These are phyloP conservation scores for Neospermospora avenae DNA, from an alignment of 2,329 filamentous ascomycete species.

Conservation along the genomic window DNA sequence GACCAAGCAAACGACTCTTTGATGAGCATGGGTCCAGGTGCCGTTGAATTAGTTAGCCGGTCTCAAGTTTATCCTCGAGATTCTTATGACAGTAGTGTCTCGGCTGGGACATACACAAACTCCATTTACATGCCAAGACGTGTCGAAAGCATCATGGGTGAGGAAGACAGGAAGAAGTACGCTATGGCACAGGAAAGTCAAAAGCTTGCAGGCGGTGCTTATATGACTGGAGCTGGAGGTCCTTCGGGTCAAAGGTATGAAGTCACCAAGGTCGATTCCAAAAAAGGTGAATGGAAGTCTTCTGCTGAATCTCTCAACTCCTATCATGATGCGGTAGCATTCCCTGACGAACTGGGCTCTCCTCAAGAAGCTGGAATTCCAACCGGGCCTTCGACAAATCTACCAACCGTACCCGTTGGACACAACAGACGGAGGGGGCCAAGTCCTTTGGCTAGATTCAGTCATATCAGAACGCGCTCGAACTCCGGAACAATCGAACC, in stretches of 20 bases:
- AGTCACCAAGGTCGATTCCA: conserved; percentile 44
- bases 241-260: conserved; percentile 48
- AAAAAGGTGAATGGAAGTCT: conserved; percentile 42
- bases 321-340: conserved; percentile 24
- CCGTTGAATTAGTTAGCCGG: conserved; percentile 18
- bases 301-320: conserved; percentile 36
- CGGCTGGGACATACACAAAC: conserved; percentile 48
- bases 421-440: conserved; percentile 29
- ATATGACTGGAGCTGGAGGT: conserved; percentile 36
- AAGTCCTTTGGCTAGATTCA: conserved; percentile 37
- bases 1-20: conserved; percentile 66
- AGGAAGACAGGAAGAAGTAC: conserved; percentile 73
- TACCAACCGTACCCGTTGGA: conserved; percentile 21
- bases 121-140: conserved; percentile 65
- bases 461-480: conserved; percentile 33
- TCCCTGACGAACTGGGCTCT: conserved; percentile 16
- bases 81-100: conserved; percentile 66
- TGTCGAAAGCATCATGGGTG: conserved; percentile 65
- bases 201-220: conserved; percentile 34
- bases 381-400: conserved; percentile 19
- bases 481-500: conserved; percentile 29
- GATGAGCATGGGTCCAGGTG: conserved; percentile 49
- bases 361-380: conserved; percentile 13
- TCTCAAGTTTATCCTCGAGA: conserved; percentile 50
- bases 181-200: conserved; percentile 62